A percentile compares a stretch with the other conserved stretches of the same genome.
phyloP scores from a whole-genome alignment of 371 early-diverging fungal genomes.

The Capniomyces stellatus region DNA sequence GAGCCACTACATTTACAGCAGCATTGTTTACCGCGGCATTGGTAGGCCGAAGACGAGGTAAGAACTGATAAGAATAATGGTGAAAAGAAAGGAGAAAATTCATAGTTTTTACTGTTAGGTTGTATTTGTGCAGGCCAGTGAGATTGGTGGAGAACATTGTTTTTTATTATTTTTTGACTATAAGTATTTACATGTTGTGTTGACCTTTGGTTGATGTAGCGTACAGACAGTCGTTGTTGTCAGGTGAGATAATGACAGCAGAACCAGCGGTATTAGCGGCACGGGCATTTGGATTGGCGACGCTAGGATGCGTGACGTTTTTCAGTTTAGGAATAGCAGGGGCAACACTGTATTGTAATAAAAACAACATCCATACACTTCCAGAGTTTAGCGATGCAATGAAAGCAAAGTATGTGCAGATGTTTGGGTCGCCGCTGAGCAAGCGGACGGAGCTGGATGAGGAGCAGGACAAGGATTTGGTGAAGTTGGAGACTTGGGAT shows the following conservation, averaged over 20 bases:
- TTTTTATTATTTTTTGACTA: neutral
- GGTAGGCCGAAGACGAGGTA: neutral
- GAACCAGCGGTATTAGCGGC: neutral
- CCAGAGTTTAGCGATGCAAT: neutral
- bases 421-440: too few relatives aligned
- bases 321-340: neutral
- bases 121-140: too few relatives aligned
- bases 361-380: neutral
- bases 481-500: too few relatives aligned
- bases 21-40: neutral
- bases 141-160: too few relatives aligned
- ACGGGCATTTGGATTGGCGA: neutral
- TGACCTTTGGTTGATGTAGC: neutral
- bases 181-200: neutral
- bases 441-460: too few relatives aligned
- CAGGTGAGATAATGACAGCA: too few relatives aligned
- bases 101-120: too few relatives aligned
- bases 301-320: neutral
- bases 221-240: too few relatives aligned
- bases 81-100: too few relatives aligned
- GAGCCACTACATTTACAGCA: neutral
- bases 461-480: too few relatives aligned
- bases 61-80: neutral
- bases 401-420: too few relatives aligned
- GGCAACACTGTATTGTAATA: neutral